Percentiles rank a stretch among this genome's conserved stretches.
These are phyloP conservation scores for Phytophthora agathidicida DNA, from an alignment of 352 stramenopile species.

Conservation along the genomic window DNA sequence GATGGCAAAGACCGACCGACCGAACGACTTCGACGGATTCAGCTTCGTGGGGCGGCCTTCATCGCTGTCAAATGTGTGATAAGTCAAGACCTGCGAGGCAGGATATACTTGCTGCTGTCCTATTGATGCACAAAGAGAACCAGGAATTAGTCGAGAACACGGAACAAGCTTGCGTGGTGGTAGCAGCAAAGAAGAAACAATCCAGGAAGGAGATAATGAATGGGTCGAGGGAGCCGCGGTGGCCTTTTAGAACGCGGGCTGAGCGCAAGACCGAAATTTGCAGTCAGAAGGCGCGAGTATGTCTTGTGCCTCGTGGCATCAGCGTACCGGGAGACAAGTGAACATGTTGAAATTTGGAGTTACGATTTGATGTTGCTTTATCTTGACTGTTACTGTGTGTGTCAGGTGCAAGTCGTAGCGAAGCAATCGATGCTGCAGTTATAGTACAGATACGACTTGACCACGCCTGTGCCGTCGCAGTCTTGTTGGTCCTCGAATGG, in stretches of 20 bases:
- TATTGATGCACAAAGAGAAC: constrained; percentile 2
- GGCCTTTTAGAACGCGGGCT: constrained; percentile 43
- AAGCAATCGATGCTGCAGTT: constrained; percentile 68
- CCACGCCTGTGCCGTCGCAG: constrained; percentile 45
- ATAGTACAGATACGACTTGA: constrained; percentile 56
- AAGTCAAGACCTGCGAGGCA: constrained; percentile 17
- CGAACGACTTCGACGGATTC: constrained; percentile 91
- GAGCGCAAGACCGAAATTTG: constrained; percentile 30
- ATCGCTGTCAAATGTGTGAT: constrained; percentile 61
- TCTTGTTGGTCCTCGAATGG: constrained; percentile 57
- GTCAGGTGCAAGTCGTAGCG: constrained; percentile 50
- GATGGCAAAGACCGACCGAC: constrained; percentile 54
- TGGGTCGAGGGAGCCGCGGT: constrained; percentile 29
- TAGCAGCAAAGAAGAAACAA: constrained; percentile 29
- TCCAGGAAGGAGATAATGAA: constrained; percentile 31
- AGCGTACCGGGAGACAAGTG: constrained; percentile 44
- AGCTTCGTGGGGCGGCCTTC: constrained; percentile 90
- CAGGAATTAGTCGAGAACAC: constrained; percentile 18
- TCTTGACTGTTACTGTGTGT: constrained; percentile 7
- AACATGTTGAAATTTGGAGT: constrained; percentile 49
- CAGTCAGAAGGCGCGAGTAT: constrained; percentile 29
- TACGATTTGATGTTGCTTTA: constrained; percentile 11
- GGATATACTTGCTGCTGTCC: constrained; percentile 29
- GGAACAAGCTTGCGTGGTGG: constrained; percentile 17
- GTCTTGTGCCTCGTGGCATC: constrained; percentile 27